Base-by-base conservation (phyloP, 2,329 filamentous ascomycete genomes). In the Emmonsia crescens region DNA sequence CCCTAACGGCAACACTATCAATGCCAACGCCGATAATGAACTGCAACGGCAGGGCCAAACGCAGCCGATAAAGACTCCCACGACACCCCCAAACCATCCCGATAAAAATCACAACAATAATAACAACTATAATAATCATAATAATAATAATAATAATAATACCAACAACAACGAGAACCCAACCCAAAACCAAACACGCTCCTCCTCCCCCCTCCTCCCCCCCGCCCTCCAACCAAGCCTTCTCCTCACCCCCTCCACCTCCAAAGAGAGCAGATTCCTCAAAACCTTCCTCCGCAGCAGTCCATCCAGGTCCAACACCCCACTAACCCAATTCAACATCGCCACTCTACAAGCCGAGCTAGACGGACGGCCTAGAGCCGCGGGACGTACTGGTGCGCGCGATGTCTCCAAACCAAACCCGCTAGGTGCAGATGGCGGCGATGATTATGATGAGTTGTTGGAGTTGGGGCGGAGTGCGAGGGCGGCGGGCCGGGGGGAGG, bases 291-390 rank as follows among this genome's bases (percentile, higher is more conserved):
- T 61, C 31, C 56, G 46, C 38, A 55, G 49, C 38, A 46, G 44
- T 14, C 54, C 57, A 10, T 55, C 59, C 31, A 60, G 57, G 44
- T 57, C 48, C 38, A 63, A 57, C 9, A 63, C 49, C 29, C 62
- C 62, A 3, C 38, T 63, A 2, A 63, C 62, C 12, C 59, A 59
- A 31, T 61, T 52, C 59, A 63, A 63, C 48, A 51, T 63, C 9
- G 62, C 61, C 3, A 51, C 40, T 1, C 36, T 61, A n/a, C 62
- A 63, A 36, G 40, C 60, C 1, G 62, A 63, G 33, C 49, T 63
- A 31, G 31, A 36, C 21, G 55, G 40, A 9, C 40, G 14, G 2
- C 14, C 24, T 2, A 38, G 38, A 4, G 16, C 21, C 24, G 21
- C 8, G 9, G 44, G 40, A n/a, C 40, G 24, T 40, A 8, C 10